Evolutionary conservation across 495 filamentous ascomycete genomes (phyloP).

Genomic region (Trichoderma erinaceum): DNA sequence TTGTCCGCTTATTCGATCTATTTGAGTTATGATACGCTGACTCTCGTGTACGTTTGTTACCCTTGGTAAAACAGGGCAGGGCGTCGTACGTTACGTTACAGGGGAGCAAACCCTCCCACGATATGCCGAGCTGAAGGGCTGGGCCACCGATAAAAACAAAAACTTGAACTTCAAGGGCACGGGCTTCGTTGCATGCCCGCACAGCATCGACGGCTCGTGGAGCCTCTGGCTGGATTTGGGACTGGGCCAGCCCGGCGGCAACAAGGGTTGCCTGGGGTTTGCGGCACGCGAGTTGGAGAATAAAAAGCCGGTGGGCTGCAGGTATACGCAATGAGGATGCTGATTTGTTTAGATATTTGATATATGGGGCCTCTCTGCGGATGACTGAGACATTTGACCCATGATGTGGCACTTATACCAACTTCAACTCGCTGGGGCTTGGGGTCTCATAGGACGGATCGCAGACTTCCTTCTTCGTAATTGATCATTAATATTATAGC

Average conservation of each 20-base stretch:
- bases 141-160: slow-evolving; percentile 34
- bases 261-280: slow-evolving; percentile 41
- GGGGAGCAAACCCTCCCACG: slow-evolving; percentile 32
- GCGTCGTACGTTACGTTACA: slow-evolving; percentile 45
- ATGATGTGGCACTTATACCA: neutral
- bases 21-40: neutral
- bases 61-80: slow-evolving; percentile 33
- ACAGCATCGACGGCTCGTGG: slow-evolving; percentile 40
- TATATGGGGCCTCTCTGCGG: neutral
- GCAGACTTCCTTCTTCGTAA: too few relatives aligned
- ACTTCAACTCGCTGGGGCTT: too few relatives aligned
- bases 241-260: slow-evolving; percentile 37
- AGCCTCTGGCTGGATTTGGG: slow-evolving; percentile 43
- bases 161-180: slow-evolving; percentile 40
- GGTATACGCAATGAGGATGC: neutral
- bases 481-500: too few relatives aligned
- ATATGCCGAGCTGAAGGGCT: slow-evolving; percentile 40
- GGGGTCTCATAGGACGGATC: too few relatives aligned
- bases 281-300: slow-evolving; percentile 27
- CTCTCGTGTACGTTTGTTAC: neutral
- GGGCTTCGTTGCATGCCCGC: slow-evolving; percentile 45
- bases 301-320: slow-evolving; percentile 17
- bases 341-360: neutral
- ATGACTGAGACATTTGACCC: neutral
- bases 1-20: neutral